Percentiles rank a stretch among this genome's conserved stretches.
Evolutionary conservation across 2,329 filamentous ascomycete species (phyloP).

Genomic region (Cercospora zeae-maydis): DNA sequence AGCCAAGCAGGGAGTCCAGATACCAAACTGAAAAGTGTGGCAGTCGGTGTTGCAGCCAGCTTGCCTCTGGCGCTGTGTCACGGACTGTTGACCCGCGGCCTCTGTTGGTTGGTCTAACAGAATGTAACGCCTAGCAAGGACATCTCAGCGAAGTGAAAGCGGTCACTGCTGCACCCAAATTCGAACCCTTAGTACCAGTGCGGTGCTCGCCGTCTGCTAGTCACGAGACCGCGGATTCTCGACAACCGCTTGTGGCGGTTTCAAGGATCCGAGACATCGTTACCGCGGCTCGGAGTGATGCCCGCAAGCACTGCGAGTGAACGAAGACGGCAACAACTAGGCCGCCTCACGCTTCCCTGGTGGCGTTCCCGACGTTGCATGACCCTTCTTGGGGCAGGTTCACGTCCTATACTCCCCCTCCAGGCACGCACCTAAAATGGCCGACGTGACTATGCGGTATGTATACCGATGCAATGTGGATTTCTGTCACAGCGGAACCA

Average conservation of each 20-base stretch:
- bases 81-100: background rate
- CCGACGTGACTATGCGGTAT: background rate
- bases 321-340: background rate
- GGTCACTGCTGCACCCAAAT: background rate
- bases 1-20: background rate
- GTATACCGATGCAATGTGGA: background rate
- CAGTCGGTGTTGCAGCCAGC: background rate
- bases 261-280: background rate
- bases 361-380: background rate
- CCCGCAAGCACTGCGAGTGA: background rate
- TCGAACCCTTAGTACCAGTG: too few relatives aligned
- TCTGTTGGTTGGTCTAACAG: background rate
- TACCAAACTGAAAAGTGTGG: background rate
- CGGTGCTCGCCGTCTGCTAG: background rate
- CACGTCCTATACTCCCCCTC: background rate
- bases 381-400: background rate
- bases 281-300: background rate
- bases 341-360: too few relatives aligned
- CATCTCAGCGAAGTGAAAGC: background rate
- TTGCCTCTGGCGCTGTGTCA: background rate
- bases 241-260: background rate
- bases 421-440: background rate
- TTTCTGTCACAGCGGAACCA: background rate
- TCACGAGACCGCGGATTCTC: background rate
- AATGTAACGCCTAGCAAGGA: background rate